Evolutionary conservation across 805 yeast genomes (phyloP).

Genomic region (Kuraishia floccosa): DNA sequence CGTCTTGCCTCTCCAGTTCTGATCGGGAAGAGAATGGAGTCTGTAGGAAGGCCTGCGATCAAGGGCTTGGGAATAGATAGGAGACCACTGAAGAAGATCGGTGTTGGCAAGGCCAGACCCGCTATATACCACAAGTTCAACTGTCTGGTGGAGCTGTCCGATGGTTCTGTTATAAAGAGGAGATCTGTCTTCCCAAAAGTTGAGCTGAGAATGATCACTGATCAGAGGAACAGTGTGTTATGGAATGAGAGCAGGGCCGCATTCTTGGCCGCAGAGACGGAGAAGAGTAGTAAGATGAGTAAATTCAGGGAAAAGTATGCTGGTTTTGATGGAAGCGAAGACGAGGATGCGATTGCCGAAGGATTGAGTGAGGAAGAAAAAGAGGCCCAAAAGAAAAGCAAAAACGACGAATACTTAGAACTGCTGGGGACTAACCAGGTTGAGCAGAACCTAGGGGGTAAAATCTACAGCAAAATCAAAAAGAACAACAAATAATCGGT

Average conservation of each 20-base stretch:
- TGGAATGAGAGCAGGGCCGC: constrained; percentile 89
- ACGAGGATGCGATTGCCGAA: constrained; percentile 4
- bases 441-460: constrained; percentile 24
- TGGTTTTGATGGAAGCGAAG: constrained; percentile 25
- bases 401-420: constrained; percentile 48
- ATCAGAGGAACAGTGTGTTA: constrained; percentile 74
- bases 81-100: constrained; percentile 60
- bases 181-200: constrained; percentile 81
- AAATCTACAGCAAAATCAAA: constrained; percentile 15
- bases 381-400: constrained; percentile 9
- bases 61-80: no score
- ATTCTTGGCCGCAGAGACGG: constrained; percentile 63
- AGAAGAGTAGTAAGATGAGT: constrained; percentile 71
- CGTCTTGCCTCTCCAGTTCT: no score
- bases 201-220: constrained; percentile 76
- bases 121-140: constrained; percentile 89
- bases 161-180: constrained; percentile 82
- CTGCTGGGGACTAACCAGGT: constrained; percentile 37
- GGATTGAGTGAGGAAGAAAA: constrained; percentile 10
- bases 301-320: constrained; percentile 63
- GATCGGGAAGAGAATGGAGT: no score
- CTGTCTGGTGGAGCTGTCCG: constrained; percentile 80
- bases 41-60: no score
- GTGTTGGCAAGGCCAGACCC: constrained; percentile 82
- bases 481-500: neutral